Conservation (phyloP, 225 moss, liverwort and hornwort species). For the Sphagnum contortum region DNA sequence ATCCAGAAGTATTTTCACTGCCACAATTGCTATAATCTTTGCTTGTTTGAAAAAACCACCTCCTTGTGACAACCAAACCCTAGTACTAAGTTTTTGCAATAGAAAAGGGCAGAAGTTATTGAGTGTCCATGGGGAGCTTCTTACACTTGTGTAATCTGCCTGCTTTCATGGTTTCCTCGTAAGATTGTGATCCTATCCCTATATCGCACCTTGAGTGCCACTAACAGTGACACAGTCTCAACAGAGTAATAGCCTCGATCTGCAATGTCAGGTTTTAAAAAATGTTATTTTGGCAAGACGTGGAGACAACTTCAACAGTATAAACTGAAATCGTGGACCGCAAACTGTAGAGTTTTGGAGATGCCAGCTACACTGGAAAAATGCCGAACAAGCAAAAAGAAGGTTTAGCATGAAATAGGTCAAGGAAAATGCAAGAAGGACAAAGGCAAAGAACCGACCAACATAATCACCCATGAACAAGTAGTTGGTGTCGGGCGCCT, state of each 20-base stretch:
- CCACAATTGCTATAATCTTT: too few species aligned
- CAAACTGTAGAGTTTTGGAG: too few species aligned
- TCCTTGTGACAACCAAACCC: too few species aligned
- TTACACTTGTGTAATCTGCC: conserved; percentile 99
- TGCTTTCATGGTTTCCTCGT: conserved; percentile 98
- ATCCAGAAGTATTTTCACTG: too few species aligned
- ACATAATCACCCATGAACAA: conserved; percentile 71
- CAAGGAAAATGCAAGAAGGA: neutral
- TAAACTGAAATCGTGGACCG: too few species aligned
- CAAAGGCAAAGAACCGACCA: conserved; percentile 11
- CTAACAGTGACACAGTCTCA: conserved; percentile 96
- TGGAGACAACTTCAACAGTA: too few species aligned
- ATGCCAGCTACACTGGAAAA: too few species aligned
- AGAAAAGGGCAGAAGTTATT: too few species aligned
- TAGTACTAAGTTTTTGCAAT: too few species aligned
- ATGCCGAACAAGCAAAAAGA: neutral
- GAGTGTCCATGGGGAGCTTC: conserved; percentile 13
- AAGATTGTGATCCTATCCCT: conserved; percentile 99
- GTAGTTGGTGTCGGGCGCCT: conserved; percentile 65
- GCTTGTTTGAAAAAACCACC: too few species aligned
- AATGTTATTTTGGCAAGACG: too few species aligned
- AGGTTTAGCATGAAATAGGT: neutral
- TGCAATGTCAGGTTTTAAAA: conserved; percentile 30
- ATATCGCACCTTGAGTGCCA: conserved; percentile 99
- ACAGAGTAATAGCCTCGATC: conserved; percentile 99